A percentile compares a stretch with the other conserved stretches of the same genome.
These are phyloP conservation scores for Senna tora DNA, from an alignment of 306 rosid species.

Conservation along the genomic window DNA sequence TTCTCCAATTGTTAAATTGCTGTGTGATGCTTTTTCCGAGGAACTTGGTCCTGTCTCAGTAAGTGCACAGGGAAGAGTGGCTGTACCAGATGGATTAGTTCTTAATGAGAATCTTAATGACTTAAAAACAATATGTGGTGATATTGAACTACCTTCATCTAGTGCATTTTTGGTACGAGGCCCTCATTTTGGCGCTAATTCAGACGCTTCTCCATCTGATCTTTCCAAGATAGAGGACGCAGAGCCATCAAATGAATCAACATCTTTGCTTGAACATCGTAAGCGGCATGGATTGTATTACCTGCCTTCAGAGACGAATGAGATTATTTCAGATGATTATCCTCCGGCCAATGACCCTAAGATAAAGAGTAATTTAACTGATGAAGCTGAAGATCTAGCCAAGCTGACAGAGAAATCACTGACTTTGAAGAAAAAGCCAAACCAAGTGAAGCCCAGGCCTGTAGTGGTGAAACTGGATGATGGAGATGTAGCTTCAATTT, in stretches of 20 bases:
- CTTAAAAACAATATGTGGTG: constrained; percentile 63
- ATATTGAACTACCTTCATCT: constrained; percentile 55
- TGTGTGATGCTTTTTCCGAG: constrained; percentile 56
- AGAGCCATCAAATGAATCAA: constrained; percentile 62
- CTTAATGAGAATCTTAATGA: constrained; percentile 77
- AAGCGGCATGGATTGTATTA: constrained; percentile 89
- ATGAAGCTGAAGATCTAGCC: constrained; percentile 66
- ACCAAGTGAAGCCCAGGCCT: constrained; percentile 80
- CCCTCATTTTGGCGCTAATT: constrained; percentile 41
- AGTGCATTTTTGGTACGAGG: constrained; percentile 51
- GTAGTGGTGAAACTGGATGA: constrained; percentile 88
- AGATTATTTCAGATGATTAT: constrained; percentile 55
- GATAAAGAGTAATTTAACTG: constrained; percentile 42
- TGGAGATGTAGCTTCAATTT: constrained; percentile 57
- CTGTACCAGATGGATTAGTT: constrained; percentile 75
- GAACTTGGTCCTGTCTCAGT: constrained; percentile 84
- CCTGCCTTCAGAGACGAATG: constrained; percentile 78
- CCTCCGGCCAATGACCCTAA: constrained; percentile 82
- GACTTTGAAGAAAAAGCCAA: constrained; percentile 69
- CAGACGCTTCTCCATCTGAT: constrained; percentile 46
- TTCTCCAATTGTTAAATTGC: constrained; percentile 48
- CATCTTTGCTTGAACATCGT: constrained; percentile 88
- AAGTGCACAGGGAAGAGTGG: constrained; percentile 80
- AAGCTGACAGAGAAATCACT: constrained; percentile 77
- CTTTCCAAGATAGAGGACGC: constrained; percentile 53